These are phyloP conservation scores for Circinella umbellata DNA, from an alignment of 371 early-diverging fungal genomes.

Conservation along the genomic window DNA sequence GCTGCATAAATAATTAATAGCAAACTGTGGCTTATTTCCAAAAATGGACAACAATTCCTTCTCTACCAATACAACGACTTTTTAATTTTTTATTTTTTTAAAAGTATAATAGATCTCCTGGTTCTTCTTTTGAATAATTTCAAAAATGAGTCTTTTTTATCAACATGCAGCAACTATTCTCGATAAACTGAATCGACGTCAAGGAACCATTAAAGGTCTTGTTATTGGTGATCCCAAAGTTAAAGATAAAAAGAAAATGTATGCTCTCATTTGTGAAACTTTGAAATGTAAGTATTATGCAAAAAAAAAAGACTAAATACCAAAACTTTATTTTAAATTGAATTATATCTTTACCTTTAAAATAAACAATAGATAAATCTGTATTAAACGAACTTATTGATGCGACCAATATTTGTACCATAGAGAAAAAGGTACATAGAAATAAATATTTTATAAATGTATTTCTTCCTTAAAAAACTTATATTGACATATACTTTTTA, in stretches of 20 bases:
- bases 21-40: no score
- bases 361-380: slow-evolving; percentile 47
- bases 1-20: no score
- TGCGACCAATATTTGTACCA: slow-evolving; percentile 48
- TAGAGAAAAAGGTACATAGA: slow-evolving; percentile 59
- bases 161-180: slow-evolving; percentile 78
- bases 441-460: background rate
- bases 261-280: slow-evolving; percentile 91
- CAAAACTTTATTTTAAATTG: background rate
- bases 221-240: slow-evolving; percentile 76
- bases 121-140: no score
- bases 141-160: slow-evolving; percentile 52
- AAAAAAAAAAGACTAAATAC: background rate
- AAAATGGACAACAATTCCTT: no score
- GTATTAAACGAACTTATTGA: slow-evolving; percentile 62
- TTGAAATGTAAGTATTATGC: slow-evolving; percentile 76
- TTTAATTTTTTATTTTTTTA: no score
- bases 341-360: background rate
- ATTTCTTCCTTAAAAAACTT: no score
- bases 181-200: slow-evolving; percentile 66
- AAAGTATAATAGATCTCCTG: no score
- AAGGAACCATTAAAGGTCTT: slow-evolving; percentile 85
- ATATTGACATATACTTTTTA: no score
- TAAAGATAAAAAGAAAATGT: slow-evolving; percentile 84
- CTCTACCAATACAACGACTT: no score